Base-by-base conservation (phyloP, 2,329 filamentous ascomycete genomes). In the Zelopaecilomyces penicillatus region DNA sequence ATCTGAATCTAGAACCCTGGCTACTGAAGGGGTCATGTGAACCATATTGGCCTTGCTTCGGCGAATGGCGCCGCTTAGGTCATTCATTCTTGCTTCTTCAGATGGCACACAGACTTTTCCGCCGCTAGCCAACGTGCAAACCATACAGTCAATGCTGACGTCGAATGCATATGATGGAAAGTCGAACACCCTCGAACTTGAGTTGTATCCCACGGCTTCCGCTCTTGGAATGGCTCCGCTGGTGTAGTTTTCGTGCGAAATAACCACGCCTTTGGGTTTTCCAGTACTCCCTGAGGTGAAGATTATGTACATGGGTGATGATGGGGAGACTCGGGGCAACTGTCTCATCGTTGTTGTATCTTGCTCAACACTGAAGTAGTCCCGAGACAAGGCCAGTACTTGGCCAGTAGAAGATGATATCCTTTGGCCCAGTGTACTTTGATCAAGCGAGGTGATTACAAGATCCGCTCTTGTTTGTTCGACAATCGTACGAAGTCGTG, bases 221-320 rank as follows among this genome's bases (percentile, higher is more conserved):
- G 63, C 66, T 33, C 70, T 62, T 1, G 69, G 68, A 11, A 69
- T 49, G 5, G 68, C 67, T 30, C 70, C 69, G 39, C 68, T 71
- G 30, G 68, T 67, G 46, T 69, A 73, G 43, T 70, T 71, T 31
- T 57, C 61, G 47, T 75, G 72, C 2, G 67, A 66, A 45, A 74
- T 64, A 38, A 81, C 67, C 4, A 82, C 78, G 26, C 79, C 80
- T 62, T 83, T 83, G 2, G 79, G 80, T 47, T 71, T 73, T 5
- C 80, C 79, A 0, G 80, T 83, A 47, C 76, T 82, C 10, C 79
- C 79, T 1, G 78, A 82, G 8, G 79, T 83, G 56, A 82, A 83
- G 54, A 82, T 80, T 53, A 82, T 75, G 48, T 74, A 75, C 31
- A 73, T 65, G 6, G 69, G 65, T 1, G 64, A 59, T 5, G 58